These are phyloP conservation scores for Acrocalymma vagum DNA, from an alignment of 2,329 filamentous ascomycete genomes.

Conservation along the genomic window DNA sequence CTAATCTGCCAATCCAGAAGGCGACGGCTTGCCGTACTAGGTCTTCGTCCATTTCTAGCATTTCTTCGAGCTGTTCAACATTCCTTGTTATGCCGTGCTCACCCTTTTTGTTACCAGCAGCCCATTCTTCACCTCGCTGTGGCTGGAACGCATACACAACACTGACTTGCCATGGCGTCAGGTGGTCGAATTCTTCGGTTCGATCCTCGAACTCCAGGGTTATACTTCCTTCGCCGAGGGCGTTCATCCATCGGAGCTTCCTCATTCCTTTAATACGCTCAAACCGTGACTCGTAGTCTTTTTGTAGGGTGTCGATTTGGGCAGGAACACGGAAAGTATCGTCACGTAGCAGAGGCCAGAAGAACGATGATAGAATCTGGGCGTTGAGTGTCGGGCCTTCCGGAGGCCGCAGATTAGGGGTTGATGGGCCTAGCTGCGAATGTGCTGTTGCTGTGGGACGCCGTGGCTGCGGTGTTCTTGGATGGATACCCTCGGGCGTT, in stretches of 20 bases:
- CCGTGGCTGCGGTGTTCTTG: constrained; percentile 36
- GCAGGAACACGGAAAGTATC: constrained; percentile 72
- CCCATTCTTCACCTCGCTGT: constrained; percentile 45
- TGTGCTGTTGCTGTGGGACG: constrained; percentile 21
- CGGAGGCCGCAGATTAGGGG: constrained; percentile 29
- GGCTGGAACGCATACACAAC: constrained; percentile 84
- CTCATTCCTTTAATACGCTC: constrained; percentile 81
- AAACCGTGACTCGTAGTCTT: constrained; percentile 77
- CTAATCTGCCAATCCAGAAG: constrained; percentile 76
- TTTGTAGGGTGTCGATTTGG: constrained; percentile 68
- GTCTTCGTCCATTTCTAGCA: constrained; percentile 77
- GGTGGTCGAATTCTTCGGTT: constrained; percentile 74
- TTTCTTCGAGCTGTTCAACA: constrained; percentile 56
- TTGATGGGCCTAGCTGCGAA: constrained; percentile 19
- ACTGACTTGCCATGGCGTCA: constrained; percentile 85
- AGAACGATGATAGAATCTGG: constrained; percentile 89
- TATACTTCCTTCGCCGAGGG: constrained; percentile 80
- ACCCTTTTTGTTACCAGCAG: constrained; percentile 16
- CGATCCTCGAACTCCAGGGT: constrained; percentile 86
- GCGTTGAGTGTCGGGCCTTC: constrained; percentile 66
- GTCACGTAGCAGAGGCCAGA: constrained; percentile 85
- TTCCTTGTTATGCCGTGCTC: constrained; percentile 48
- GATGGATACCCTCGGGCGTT: constrained; percentile 28
- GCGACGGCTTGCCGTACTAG: constrained; percentile 72
- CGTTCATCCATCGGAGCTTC: constrained; percentile 88